Evolutionary conservation across 2,329 filamentous ascomycete genomes (phyloP).

Genomic region (Magnaporthiopsis rhizophila): DNA sequence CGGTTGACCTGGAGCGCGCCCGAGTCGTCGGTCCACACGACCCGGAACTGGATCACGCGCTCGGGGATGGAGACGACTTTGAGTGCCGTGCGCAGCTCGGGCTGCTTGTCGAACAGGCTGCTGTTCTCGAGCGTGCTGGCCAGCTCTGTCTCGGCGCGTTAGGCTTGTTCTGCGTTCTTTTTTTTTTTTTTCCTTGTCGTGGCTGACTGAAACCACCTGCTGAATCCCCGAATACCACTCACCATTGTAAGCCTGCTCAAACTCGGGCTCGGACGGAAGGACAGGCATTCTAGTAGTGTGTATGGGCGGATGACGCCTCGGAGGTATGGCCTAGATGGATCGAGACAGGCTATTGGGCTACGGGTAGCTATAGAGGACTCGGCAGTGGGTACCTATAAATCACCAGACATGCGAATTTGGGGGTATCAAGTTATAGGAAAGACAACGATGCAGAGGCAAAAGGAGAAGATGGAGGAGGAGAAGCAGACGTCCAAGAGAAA

Average conservation of each 20-base stretch:
- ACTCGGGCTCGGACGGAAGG: conserved; percentile 85
- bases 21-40: conserved; percentile 94
- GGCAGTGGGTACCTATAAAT: neutral
- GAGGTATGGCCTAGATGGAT: neutral
- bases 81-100: conserved; percentile 88
- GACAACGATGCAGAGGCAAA: neutral
- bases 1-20: conserved; percentile 85
- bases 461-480: neutral
- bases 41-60: conserved; percentile 94
- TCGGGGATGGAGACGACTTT: conserved; percentile 84
- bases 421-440: neutral
- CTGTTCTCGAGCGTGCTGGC: conserved; percentile 90
- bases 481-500: neutral
- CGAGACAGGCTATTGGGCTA: neutral
- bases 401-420: no score
- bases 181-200: neutral
- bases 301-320: neutral
- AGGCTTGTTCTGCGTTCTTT: neutral
- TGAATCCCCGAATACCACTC: conserved; percentile 22
- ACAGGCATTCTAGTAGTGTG: conserved; percentile 58
- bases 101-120: conserved; percentile 86
- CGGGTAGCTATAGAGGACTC: neutral
- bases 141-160: conserved; percentile 56
- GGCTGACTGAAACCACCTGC: no score
- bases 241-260: conserved; percentile 98